These are phyloP conservation scores for Puccinia brachypodii DNA, from an alignment of 1,284 basidiomycete genomes.

Conservation along the genomic window DNA sequence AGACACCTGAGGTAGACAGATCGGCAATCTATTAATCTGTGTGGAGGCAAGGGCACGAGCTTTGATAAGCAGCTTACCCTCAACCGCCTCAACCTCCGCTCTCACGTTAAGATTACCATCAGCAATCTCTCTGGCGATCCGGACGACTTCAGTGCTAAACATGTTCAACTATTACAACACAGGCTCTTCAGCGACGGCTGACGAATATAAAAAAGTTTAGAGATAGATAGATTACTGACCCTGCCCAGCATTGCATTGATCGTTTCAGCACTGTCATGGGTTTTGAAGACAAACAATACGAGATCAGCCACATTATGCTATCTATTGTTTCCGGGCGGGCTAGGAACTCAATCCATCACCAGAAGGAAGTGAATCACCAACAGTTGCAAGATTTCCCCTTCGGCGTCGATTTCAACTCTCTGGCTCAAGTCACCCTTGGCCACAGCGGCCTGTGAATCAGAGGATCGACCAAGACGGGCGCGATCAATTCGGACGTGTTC, in stretches of 20 bases:
- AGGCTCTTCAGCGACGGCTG: not conserved
- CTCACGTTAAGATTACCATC: constrained; percentile 47
- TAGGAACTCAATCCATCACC: not conserved
- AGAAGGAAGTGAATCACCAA: constrained; percentile 59
- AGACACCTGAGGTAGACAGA: constrained; percentile 25
- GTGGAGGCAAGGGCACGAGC: not conserved
- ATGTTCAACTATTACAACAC: constrained; percentile 39
- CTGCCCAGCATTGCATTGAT: constrained; percentile 48
- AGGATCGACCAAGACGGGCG: not conserved
- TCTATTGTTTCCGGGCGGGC: not conserved
- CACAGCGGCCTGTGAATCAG: constrained; percentile 65
- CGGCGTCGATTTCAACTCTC: constrained; percentile 94
- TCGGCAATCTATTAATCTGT: not conserved
- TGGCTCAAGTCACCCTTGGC: constrained; percentile 91
- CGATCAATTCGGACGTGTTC: not conserved
- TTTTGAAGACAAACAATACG: not conserved
- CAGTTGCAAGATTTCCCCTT: constrained; percentile 92
- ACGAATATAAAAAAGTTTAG: not conserved
- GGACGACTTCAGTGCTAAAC: constrained; percentile 48
- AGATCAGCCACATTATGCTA: not conserved
- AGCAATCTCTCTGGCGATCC: constrained; percentile 46
- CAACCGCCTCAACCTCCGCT: constrained; percentile 48
- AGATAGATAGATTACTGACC: constrained; percentile 1
- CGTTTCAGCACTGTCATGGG: constrained; percentile 31
- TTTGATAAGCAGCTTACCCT: constrained; percentile 2